Conservation (phyloP, 306 rosid species). For the Albizia julibrissin region DNA sequence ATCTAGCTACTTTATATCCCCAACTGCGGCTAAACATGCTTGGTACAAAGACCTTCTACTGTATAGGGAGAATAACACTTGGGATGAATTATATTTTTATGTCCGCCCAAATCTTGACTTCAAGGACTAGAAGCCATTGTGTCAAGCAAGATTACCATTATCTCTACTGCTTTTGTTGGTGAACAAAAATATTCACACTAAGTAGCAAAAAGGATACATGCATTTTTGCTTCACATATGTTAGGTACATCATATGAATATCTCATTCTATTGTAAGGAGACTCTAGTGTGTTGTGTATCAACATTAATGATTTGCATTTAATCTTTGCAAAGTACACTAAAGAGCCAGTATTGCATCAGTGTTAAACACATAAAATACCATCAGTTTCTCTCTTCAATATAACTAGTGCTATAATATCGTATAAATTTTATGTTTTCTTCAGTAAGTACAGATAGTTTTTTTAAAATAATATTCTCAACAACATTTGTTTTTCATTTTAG, state of each 20-base stretch:
- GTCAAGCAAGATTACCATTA: not conserved
- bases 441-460: too few relatives aligned
- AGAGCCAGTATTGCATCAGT: slow-evolving; percentile 15
- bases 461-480: too few relatives aligned
- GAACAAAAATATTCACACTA: not conserved
- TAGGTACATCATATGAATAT: not conserved
- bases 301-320: slow-evolving; percentile 48
- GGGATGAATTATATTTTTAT: slow-evolving; percentile 19
- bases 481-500: too few relatives aligned
- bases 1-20: not conserved
- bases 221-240: not conserved
- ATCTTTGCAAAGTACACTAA: slow-evolving; percentile 38
- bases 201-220: not conserved
- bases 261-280: not conserved
- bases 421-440: too few relatives aligned
- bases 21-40: not conserved
- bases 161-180: not conserved
- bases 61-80: not conserved
- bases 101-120: not conserved
- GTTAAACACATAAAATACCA: not conserved
- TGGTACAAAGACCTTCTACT: not conserved
- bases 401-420: too few relatives aligned
- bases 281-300: slow-evolving; percentile 19
- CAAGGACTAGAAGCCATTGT: slow-evolving; percentile 13
- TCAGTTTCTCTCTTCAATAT: too few relatives aligned